These are phyloP conservation scores for Gomphus bonarii DNA, from an alignment of 1,284 basidiomycete species.

Conservation along the genomic window DNA sequence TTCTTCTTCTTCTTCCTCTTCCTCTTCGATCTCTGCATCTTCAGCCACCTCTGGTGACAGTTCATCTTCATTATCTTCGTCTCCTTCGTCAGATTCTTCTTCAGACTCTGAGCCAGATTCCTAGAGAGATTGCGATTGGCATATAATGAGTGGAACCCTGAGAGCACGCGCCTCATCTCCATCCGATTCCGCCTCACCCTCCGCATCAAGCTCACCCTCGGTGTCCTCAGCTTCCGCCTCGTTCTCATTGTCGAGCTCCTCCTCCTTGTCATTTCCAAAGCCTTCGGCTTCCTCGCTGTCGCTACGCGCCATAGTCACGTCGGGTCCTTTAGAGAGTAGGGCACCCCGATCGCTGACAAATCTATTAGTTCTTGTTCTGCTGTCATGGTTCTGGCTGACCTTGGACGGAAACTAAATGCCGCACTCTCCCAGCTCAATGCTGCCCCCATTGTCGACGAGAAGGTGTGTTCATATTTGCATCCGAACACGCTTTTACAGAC, in stretches of 20 bases:
- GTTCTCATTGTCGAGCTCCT: constrained; percentile 35
- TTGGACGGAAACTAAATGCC: constrained; percentile 89
- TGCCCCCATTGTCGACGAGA: constrained; percentile 81
- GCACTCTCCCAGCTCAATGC: constrained; percentile 87
- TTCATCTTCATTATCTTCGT: constrained; percentile 49
- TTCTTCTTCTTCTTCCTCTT: constrained; percentile 20
- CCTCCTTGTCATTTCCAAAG: constrained; percentile 25
- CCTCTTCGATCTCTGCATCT: constrained; percentile 24
- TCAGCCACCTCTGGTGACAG: constrained; percentile 27
- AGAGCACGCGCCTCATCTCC: constrained; percentile 45
- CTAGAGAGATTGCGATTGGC: constrained; percentile 7
- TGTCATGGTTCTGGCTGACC: constrained; percentile 91
- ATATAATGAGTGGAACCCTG: neutral
- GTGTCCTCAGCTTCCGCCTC: constrained; percentile 31
- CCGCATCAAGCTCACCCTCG: constrained; percentile 34
- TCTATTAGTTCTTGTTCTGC: neutral
- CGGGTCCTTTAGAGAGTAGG: no score
- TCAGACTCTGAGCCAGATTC: constrained; percentile 22
- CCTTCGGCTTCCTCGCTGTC: constrained; percentile 59
- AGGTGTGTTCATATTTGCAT: constrained; percentile 36
- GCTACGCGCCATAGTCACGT: constrained; percentile 32
- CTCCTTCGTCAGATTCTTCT: constrained; percentile 38
- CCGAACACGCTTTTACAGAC: constrained; percentile 11
- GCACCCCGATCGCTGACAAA: neutral
- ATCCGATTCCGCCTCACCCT: constrained; percentile 53